These are phyloP conservation scores for Leishmania tarentolae DNA, from an alignment of 208 protist genomes.

Conservation along the genomic window DNA sequence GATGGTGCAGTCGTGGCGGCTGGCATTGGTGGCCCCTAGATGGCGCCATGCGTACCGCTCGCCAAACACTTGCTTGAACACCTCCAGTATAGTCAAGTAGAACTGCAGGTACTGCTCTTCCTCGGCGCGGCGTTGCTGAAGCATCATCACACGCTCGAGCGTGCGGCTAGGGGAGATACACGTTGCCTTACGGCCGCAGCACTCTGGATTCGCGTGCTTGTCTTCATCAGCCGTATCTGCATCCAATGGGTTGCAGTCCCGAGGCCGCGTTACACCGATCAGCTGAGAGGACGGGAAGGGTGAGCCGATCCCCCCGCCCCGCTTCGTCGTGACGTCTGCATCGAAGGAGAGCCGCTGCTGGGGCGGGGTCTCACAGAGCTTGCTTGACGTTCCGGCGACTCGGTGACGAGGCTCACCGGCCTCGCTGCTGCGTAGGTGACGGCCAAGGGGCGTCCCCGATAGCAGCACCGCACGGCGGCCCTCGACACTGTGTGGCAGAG, in stretches of 20 bases:
- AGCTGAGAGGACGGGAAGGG: neutral
- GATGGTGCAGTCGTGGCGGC: slow-evolving; percentile 40
- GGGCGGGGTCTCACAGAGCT: neutral
- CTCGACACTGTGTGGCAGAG: neutral
- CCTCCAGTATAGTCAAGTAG: slow-evolving; percentile 52
- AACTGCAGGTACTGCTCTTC: slow-evolving; percentile 58
- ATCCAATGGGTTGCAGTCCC: neutral
- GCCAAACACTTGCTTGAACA: slow-evolving; percentile 76
- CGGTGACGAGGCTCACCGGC: neutral
- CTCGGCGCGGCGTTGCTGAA: slow-evolving; percentile 32
- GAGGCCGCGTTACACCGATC: neutral
- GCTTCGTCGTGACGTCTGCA: neutral
- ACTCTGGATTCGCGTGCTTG: neutral
- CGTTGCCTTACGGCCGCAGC: slow-evolving; percentile 23
- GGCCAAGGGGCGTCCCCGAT: neutral
- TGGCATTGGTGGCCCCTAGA: slow-evolving; percentile 74
- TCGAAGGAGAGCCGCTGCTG: slow-evolving; percentile 2
- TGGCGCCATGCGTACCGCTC: slow-evolving; percentile 74
- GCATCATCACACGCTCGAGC: slow-evolving; percentile 46
- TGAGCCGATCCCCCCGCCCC: neutral
- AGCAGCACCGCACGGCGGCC: neutral
- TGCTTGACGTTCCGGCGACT: no score
- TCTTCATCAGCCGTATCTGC: neutral
- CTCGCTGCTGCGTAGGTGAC: neutral
- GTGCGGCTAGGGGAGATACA: slow-evolving; percentile 55